Percentiles rank a stretch among this genome's conserved stretches.
Conservation (phyloP, 1,139 yeast genomes). For the Saccharomycopsis phalli region DNA sequence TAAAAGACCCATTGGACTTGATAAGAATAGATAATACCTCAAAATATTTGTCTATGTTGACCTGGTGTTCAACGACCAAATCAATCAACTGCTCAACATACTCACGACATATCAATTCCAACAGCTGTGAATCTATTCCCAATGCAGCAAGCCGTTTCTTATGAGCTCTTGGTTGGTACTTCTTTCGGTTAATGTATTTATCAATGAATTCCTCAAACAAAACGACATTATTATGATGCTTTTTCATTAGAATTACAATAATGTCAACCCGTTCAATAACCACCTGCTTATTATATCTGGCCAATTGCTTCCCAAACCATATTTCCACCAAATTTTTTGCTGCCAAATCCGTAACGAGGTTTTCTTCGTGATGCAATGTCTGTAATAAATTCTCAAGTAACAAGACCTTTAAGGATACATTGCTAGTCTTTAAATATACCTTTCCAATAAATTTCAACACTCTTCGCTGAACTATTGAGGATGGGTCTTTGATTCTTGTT, state of each 20-base stretch:
- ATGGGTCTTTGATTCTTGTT: slow-evolving; percentile 31
- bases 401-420: slow-evolving; percentile 31
- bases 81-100: slow-evolving; percentile 26
- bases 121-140: slow-evolving; percentile 19
- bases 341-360: slow-evolving; percentile 40
- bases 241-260: slow-evolving; percentile 28
- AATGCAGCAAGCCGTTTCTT: not conserved
- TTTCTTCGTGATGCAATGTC: slow-evolving; percentile 66
- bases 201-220: slow-evolving; percentile 38
- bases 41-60: slow-evolving; percentile 31
- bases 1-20: slow-evolving; percentile 39
- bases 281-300: slow-evolving; percentile 19
- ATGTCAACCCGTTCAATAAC: slow-evolving; percentile 22
- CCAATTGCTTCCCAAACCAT: slow-evolving; percentile 36
- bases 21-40: slow-evolving; percentile 47
- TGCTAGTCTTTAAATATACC: slow-evolving; percentile 36
- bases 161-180: slow-evolving; percentile 20
- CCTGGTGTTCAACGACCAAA: slow-evolving; percentile 27
- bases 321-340: slow-evolving; percentile 33
- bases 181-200: slow-evolving; percentile 30
- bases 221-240: slow-evolving; percentile 31
- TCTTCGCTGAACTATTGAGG: slow-evolving; percentile 51
- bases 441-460: slow-evolving; percentile 45
- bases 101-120: slow-evolving; percentile 21
- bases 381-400: slow-evolving; percentile 44